Conservation (phyloP, 371 early-diverging fungal species). For the Syncephalis plumigaleata region DNA sequence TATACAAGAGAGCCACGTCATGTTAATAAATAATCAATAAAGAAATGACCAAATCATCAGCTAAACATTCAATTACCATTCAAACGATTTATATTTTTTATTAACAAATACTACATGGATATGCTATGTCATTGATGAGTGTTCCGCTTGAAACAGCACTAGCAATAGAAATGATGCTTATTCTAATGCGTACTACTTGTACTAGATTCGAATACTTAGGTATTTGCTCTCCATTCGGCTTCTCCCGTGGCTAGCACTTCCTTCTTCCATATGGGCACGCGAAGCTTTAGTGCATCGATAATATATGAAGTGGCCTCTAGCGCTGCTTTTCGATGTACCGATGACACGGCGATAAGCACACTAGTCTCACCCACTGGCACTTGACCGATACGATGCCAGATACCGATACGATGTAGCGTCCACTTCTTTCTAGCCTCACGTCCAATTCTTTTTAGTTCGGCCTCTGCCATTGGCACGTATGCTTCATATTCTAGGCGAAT, state of each 20-base stretch:
- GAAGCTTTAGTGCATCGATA: conserved; percentile 65
- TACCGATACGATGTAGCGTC: conserved; percentile 42
- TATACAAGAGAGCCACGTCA: no score
- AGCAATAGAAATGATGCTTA: no score
- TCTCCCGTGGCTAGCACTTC: conserved; percentile 63
- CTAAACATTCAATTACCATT: no score
- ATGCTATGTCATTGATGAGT: no score
- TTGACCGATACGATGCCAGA: conserved; percentile 56
- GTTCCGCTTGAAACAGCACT: no score
- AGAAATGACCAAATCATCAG: no score
- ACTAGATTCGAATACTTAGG: no score
- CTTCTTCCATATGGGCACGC: conserved; percentile 83
- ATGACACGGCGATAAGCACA: conserved; percentile 62
- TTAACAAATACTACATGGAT: no score
- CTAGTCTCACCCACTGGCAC: conserved; percentile 67
- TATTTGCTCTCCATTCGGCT: conserved; percentile 56
- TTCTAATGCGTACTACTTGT: no score
- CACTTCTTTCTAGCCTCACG: conserved; percentile 37
- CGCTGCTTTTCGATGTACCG: conserved; percentile 58
- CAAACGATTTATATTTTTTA: no score
- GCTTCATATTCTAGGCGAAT: conserved; percentile 63
- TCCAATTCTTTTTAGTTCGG: conserved; percentile 33
- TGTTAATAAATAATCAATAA: no score
- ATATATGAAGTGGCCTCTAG: conserved; percentile 56
- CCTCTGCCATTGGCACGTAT: conserved; percentile 63